Base-by-base conservation (phyloP, 176 grass and related monocot genomes). In the Avena eriantha region DNA sequence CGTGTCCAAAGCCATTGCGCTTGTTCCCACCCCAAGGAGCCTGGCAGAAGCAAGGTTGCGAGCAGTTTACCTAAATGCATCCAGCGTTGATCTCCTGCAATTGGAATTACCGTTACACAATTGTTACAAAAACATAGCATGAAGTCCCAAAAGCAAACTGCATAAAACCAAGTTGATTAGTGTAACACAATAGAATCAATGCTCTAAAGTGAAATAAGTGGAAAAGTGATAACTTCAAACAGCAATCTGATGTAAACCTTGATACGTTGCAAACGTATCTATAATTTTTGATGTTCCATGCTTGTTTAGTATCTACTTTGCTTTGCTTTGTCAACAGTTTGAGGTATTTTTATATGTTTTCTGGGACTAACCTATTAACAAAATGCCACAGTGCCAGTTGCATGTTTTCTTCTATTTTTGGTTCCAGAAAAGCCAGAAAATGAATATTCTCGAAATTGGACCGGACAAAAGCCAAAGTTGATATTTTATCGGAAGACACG, bases 21-120 rank as follows among this genome's bases (percentile, higher is more conserved):
- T 99, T 99, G 83, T 88, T 99, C 80, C 97, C 97, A 5, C 97
- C 97, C 97, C 97, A 99, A 1, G 97, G 97, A 48, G 94, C 97
- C 79, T 99, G 97, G 79, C 89, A 93, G 89, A 99, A 99, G 85
- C 97, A 99, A 3, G 97, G 97, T 18, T 99, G 97, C 18, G 97
- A 99, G 94, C 97, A 99, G 83, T 99, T 99, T 39, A 99, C 68
- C 97, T 94, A 99, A 19, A 99, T 75, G 34, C 72, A 53, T 57
- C 97, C 97, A 0, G 97, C 94, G 1, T 90, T 55, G 41, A 99
- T 94, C 51, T 83, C 92, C 97, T 96, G 90, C 23, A 73, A 47
- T 15, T 17, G 18, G 14, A 63, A 69, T 21, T 8, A 35, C 5
- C 2, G 33, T 87, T 36, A 45, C 3, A 71, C 14, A 34, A 48